phyloP scores from a whole-genome alignment of 2,329 filamentous ascomycete species.

The Pseudocercospora macadamiae region DNA sequence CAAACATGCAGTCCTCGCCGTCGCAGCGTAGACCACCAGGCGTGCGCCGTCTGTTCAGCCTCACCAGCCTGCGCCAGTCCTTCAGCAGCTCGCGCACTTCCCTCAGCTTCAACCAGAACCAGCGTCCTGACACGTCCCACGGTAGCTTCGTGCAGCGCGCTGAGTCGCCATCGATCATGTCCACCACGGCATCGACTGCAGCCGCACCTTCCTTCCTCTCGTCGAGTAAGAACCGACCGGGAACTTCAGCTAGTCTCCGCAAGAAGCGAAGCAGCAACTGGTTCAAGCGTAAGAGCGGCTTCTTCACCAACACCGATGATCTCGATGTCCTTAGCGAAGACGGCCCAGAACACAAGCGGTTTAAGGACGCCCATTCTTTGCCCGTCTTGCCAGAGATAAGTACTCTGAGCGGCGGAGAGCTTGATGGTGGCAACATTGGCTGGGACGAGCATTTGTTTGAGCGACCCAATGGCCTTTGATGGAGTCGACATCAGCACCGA shows the following conservation, averaged over 20 bases:
- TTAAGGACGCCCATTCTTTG: slow-evolving; percentile 26
- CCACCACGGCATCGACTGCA: slow-evolving; percentile 25
- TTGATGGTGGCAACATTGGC: slow-evolving; percentile 34
- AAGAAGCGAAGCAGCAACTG: slow-evolving; percentile 38
- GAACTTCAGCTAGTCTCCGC: slow-evolving; percentile 22
- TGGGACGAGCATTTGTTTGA: slow-evolving; percentile 38
- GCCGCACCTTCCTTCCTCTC: slow-evolving; percentile 18
- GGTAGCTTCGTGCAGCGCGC: slow-evolving; percentile 17
- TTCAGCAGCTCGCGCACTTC: slow-evolving; percentile 41
- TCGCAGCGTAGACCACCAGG: slow-evolving; percentile 27
- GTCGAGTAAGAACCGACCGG: slow-evolving; percentile 13
- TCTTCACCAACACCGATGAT: slow-evolving; percentile 34
- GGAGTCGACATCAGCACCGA: not conserved
- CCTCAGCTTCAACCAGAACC: slow-evolving; percentile 24
- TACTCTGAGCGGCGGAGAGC: slow-evolving; percentile 27
- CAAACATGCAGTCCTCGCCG: slow-evolving; percentile 16
- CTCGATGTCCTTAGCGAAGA: slow-evolving; percentile 34
- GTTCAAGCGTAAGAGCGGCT: slow-evolving; percentile 41
- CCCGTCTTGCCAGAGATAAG: slow-evolving; percentile 36
- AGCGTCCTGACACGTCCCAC: slow-evolving; percentile 24
- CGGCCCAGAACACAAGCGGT: slow-evolving; percentile 31
- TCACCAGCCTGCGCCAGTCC: slow-evolving; percentile 38
- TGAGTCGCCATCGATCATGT: slow-evolving; percentile 30
- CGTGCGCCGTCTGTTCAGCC: slow-evolving; percentile 38
- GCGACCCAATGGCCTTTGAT: slow-evolving; percentile 9